Evolutionary conservation across 345 rosid genomes (phyloP).

Genomic region (Isatis tinctoria): DNA sequence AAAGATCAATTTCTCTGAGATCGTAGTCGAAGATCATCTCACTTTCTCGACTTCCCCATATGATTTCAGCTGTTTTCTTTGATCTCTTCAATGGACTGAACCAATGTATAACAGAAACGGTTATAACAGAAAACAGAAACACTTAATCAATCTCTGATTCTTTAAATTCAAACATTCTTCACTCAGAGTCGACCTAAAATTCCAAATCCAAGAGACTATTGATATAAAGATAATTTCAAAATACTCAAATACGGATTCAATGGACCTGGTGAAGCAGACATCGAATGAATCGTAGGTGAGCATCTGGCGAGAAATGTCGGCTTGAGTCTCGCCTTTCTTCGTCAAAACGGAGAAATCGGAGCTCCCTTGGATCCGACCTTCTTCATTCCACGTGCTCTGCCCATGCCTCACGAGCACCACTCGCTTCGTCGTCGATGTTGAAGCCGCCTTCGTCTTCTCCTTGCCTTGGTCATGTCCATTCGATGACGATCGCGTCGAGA

Average conservation of each 20-base stretch:
- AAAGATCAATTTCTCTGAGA: conserved; percentile 87
- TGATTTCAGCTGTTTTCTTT: conserved; percentile 81
- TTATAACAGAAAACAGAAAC: background rate
- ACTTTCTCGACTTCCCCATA: conserved; percentile 64
- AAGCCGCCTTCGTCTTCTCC: conserved; percentile 23
- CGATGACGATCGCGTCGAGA: conserved; percentile 38
- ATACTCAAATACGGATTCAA: background rate
- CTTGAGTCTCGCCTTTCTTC: conserved; percentile 83
- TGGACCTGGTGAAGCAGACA: conserved; percentile 76
- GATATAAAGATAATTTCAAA: background rate
- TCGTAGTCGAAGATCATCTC: conserved; percentile 59
- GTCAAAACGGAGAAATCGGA: conserved; percentile 83
- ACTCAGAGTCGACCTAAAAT: background rate
- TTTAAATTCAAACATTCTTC: too few relatives aligned
- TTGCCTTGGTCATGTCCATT: conserved; percentile 29
- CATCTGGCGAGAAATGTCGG: conserved; percentile 88
- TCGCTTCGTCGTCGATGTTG: conserved; percentile 47
- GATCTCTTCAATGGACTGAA: conserved; percentile 77
- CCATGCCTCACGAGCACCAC: conserved; percentile 94
- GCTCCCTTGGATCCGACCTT: conserved; percentile 95
- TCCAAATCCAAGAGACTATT: background rate
- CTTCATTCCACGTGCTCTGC: conserved; percentile 95
- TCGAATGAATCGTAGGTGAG: conserved; percentile 73
- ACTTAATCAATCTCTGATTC: too few relatives aligned
- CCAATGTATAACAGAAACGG: background rate